Base-by-base conservation (phyloP, 176 grass and related monocot species). In the Juncus inflexus region DNA sequence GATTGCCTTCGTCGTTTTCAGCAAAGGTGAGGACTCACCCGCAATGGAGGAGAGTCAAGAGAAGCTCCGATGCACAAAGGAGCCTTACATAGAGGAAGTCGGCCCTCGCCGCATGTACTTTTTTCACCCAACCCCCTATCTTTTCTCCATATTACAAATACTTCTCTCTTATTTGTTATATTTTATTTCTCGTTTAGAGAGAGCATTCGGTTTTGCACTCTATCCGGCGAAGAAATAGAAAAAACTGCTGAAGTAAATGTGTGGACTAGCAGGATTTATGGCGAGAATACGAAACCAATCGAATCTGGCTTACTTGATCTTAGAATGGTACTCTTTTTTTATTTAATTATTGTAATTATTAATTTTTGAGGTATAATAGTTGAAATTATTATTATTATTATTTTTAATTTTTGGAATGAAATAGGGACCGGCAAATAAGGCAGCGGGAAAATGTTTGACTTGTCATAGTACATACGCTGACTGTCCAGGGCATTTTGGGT, bases 1-100 rank as follows among this genome's bases (percentile, higher is more conserved):
- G 19, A 28, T 28, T 1, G 1, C 19, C 1, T 28, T 28, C 19
- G 19, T 28, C 19, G 19, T 28, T 28, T 28, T 28, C 19, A 28
- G 19, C 19, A 28, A 28, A 28, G 19, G 19, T 28, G 19, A 28
- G 19, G 19, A 28, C 19, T 28, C 19, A 28, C 16, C 37, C 47
- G 10, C 67, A 2, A 95, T 95, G 90, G 40, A 50, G 50, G 45
- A 35, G 41, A 70, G 59, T 13, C 83, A 96, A 61, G 79, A 80
- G 81, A 96, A 76, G 76, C 82, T 97, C 51, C 75, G 92, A 13
- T 97, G 87, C 82, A 97, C 80, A 8, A 97, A 97, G 85, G 92
- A 97, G 58, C 87, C 82, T 60, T 97, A 81, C 61, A 66, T 91
- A 9, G 92, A 97, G 79, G 79, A 86, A 4, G 80, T 63, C 35